A percentile compares a stretch with the other conserved stretches of the same genome.
Conservation (phyloP, 441 rosid species). For the Theobroma grandiflorum region DNA sequence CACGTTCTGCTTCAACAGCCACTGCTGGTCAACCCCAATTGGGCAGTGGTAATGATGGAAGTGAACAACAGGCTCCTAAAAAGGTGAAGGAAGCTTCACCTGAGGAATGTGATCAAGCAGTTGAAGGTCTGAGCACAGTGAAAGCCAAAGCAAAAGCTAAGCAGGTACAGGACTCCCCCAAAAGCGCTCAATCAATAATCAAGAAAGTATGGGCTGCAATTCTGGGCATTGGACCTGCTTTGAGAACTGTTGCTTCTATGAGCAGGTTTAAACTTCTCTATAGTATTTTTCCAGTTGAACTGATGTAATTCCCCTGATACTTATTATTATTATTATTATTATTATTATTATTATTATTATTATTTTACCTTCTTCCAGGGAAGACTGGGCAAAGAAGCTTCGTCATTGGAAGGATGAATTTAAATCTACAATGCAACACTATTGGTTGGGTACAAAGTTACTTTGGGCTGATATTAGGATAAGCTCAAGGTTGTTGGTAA, state of each 20-base stretch:
- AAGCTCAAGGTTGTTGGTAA: conserved; percentile 80
- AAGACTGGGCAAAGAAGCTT: conserved; percentile 75
- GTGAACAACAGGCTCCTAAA: conserved; percentile 50
- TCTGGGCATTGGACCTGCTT: conserved; percentile 93
- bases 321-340: conserved; percentile 25
- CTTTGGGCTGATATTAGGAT: conserved; percentile 94
- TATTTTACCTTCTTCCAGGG: conserved; percentile 48
- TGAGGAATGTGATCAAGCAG: conserved; percentile 96
- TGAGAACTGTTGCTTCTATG: conserved; percentile 94
- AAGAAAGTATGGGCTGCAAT: conserved; percentile 66
- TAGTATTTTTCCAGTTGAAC: conserved; percentile 23
- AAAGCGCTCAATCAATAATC: conserved; percentile 55
- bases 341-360: conserved; percentile 29
- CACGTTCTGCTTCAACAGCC: conserved; percentile 57
- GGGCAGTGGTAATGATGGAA: conserved; percentile 44
- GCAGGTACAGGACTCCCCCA: conserved; percentile 71
- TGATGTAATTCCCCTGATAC: conserved; percentile 26
- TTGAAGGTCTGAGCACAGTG: conserved; percentile 82
- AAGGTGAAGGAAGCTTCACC: conserved; percentile 90
- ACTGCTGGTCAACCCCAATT: conserved; percentile 60
- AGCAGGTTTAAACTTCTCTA: conserved; percentile 70
- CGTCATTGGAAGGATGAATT: conserved; percentile 75
- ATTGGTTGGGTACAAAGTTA: conserved; percentile 91
- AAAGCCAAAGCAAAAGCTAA: conserved; percentile 97
- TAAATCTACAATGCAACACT: conserved; percentile 76